Evolutionary conservation across 805 yeast species (phyloP), one percentile per base, ranked within the genome.

Genomic region (Spathaspora girioi): DNA sequence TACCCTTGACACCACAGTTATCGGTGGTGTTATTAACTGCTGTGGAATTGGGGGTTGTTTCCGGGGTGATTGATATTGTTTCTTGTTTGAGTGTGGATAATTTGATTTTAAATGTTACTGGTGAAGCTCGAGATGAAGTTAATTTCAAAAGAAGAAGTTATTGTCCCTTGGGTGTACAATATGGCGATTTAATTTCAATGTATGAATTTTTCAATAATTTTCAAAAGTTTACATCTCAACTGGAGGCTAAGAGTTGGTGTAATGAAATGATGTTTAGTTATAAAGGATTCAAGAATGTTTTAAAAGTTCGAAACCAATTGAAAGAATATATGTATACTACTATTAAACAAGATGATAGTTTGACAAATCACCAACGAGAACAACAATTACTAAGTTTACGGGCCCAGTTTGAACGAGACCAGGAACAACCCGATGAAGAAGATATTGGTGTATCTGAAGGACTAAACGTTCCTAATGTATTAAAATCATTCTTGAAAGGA

Each of bases 1-100:
- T 94, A 54, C 99, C 99, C 0, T 77, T 94, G 27, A 87, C 91
- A n/a, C 98, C 99, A 0, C 94, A 89, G 61, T 75, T 94, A 45
- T 87, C 96, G 4, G 90, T 91, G 0, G 97, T 93, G 8, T 73
- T 94, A 50, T 73, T 94, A 31, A 76, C 80, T 23, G 96, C 97
- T 0, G 69, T 77, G 53, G 83, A 81, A 44, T 75, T 71, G 18
- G 76, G 78, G 1, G 83, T 87, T 45, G 68, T 90, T 5, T 69
- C 70, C 1, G 81, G 86, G 1, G 96, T 89, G 1, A 76, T 93
- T 26, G 98, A 93, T 63, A 89, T 94, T 49, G 96, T 89, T 1
- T 83, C 98, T 0, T 93, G 98, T 68, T 76, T 94, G 20, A 89
- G 97, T 14, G 97, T 94, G 5, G 97, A 93, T 58, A 94, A 93